Percentiles rank a stretch among this genome's conserved stretches.
phyloP scores from a whole-genome alignment of 75 land plant genomes.

The Selaginella moellendorffii region DNA sequence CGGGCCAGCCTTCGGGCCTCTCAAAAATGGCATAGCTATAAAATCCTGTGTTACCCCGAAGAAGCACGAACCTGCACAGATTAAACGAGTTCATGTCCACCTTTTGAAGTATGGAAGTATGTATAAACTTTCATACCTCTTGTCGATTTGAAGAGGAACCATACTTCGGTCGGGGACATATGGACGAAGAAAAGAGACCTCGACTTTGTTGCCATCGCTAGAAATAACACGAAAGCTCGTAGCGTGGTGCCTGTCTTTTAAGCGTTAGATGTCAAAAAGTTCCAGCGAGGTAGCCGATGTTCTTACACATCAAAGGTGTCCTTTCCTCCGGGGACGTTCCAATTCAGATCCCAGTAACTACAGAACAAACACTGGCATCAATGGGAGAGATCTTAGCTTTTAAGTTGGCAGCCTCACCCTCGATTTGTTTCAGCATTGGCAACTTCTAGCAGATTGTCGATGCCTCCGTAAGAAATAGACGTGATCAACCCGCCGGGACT shows the following conservation, averaged over 20 bases:
- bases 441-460: constrained; percentile 49
- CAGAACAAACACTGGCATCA: neutral
- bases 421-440: constrained; percentile 17
- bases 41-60: constrained; percentile 50
- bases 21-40: constrained; percentile 65
- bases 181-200: constrained; percentile 14
- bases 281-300: no score
- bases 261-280: no score
- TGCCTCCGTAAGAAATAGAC: constrained; percentile 41
- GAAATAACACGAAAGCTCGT: neutral
- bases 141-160: constrained; percentile 16
- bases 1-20: constrained; percentile 45
- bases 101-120: no score
- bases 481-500: constrained; percentile 59
- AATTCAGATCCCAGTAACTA: neutral
- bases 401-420: constrained; percentile 13
- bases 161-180: constrained; percentile 3
- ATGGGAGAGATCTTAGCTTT: neutral
- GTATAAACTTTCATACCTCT: neutral
- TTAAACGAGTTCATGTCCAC: neutral
- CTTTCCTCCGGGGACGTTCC: neutral
- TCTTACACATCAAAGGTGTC: constrained; percentile 46
- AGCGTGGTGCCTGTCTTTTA: constrained; percentile 3
- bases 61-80: constrained; percentile 52
- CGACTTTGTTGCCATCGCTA: constrained; percentile 5